Evolutionary conservation across 208 protist species (phyloP), one percentile per base, ranked within the genome.

Genomic region (Leishmania arabica): DNA sequence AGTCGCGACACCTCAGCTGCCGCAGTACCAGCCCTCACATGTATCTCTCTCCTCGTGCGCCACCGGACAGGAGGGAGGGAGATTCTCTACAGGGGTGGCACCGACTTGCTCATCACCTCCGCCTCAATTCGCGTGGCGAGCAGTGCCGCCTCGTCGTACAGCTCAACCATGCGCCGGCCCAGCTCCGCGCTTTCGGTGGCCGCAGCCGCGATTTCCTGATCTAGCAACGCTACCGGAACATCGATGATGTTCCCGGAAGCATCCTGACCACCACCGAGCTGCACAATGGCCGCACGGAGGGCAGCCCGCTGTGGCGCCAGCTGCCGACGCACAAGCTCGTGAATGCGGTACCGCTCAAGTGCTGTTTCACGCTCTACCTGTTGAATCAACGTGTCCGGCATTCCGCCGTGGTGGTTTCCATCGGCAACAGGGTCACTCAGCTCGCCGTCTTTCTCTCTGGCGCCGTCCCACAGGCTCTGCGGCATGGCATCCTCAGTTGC

Each of bases 401-500:
- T 64, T 56, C 77, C 72, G 15, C 62, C 51, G 34, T 77, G 31
- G 21, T 31, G 9, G 37, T 1, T 82, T 58, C 62, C 45, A 73
- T 54, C 69, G 24, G 21, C 24, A 31, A 13, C 69, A 51, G 17
- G n/a, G 45, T 54, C 27, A 9, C 42, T 45, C 21, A 34, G 2
- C 11, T 34, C 47, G 69, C 45, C 21, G 69, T 73, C 69, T 17
- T 73, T 45, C 69, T 80, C 80, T 31, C 49, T 42, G 47, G 34
- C 78, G 37, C 54, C 70, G 21, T 84, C 82, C 68, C 87, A 84
- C 13, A 85, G 78, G 54, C 89, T 96, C 49, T 92, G 83, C 42
- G 92, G 95, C n/a, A 94, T 79, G 1, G 95, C 92, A 72, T 96
- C 95, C 56, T 89, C 87, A 2, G 90, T 70, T 3, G 89, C 80